Evolutionary conservation across 306 rosid species (phyloP), one percentile per base, ranked within the genome.

Genomic region (Morella rubra): DNA sequence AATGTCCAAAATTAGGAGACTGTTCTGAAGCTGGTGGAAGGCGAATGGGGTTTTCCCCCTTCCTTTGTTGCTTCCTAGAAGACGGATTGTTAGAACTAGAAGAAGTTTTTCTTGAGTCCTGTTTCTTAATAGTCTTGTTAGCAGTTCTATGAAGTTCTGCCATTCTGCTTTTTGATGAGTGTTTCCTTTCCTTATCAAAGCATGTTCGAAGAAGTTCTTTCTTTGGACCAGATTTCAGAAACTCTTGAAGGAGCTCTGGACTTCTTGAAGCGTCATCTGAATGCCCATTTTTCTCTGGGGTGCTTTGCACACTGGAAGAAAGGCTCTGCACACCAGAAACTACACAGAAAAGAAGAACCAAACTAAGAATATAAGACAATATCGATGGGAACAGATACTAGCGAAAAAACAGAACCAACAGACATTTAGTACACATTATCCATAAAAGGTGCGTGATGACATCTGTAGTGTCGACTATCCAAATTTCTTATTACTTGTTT

Each of bases 41-140:
- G 22, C 99, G 87, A 12, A 84, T 72, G 19, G 99, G 99, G 72
- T 91, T 92, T 77, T 96, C 98, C 4, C 93, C 88, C 84, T 96
- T 96, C 60, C 99, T 87, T 11, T 86, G 84, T 75, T 92, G 99
- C 90, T 91, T 96, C 80, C 85, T 88, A 13, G 90, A 84, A 72
- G 76, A 68, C 73, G 86, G 97, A 79, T 76, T 88, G 80, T 78
- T 83, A 44, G 90, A 82, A 79, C 84, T 86, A 50, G 87, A 81
- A 66, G 90, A 88, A 78, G 79, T 76, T 62, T 89, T 96, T 77
- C 81, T 96, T 5, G 89, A 70, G 49, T 96, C 99, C 73, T 88
- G 96, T 81, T 91, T 96, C 93, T 92, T 94, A 72, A 32, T 76
- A 7, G 68, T 70, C 91, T 90, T 93, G 81, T 83, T 82, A 55